Percentiles rank a stretch among this genome's conserved stretches.
Evolutionary conservation across 2,329 filamentous ascomycete genomes (phyloP).

Genomic region (Grosmannia penicillata): DNA sequence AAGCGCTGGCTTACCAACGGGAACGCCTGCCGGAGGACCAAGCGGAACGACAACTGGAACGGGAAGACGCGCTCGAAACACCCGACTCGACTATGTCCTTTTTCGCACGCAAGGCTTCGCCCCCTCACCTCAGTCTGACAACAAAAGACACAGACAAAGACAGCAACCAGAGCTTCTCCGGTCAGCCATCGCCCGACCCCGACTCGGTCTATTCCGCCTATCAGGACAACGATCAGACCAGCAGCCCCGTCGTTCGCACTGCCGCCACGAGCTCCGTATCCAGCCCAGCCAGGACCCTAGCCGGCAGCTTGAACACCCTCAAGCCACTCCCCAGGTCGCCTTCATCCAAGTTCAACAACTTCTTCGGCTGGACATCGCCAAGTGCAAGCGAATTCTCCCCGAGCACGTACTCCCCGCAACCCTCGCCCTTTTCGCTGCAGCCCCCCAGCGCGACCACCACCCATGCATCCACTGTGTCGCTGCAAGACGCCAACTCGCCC

Average conservation of each 20-base stretch:
- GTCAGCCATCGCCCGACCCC: constrained; percentile 2
- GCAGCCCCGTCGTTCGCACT: background rate
- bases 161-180: constrained; percentile 1
- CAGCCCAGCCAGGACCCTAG: no score
- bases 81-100: constrained; percentile 26
- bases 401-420: constrained; percentile 27
- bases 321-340: constrained; percentile 35
- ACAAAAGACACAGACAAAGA: constrained; percentile 4
- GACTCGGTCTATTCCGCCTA: constrained; percentile 2
- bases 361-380: constrained; percentile 39
- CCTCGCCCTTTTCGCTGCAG: constrained; percentile 35
- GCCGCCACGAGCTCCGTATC: background rate
- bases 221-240: background rate
- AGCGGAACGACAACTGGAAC: constrained; percentile 1
- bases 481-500: background rate
- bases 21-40: background rate
- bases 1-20: no score
- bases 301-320: constrained; percentile 8
- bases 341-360: constrained; percentile 32
- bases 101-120: constrained; percentile 32
- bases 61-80: background rate
- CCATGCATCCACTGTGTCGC: constrained; percentile 26
- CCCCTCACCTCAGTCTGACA: constrained; percentile 37
- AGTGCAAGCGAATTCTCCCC: constrained; percentile 37
- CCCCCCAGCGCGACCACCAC: constrained; percentile 17